Evolutionary conservation across 768 basidiomycete genomes (phyloP).

Genomic region (Hygrocybe coccinea): DNA sequence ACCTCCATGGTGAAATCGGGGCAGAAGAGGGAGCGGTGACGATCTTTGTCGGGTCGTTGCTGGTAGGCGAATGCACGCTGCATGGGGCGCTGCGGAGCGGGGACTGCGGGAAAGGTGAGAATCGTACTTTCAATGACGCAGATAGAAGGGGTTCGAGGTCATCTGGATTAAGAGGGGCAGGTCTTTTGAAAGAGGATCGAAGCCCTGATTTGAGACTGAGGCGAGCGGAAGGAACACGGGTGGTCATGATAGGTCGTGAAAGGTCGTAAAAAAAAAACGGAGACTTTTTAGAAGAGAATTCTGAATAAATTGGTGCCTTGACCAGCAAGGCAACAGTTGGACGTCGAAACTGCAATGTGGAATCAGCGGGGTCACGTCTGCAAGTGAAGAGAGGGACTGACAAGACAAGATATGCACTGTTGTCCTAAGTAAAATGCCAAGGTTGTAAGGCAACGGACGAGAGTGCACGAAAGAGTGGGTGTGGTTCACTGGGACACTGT

Average conservation of each 20-base stretch:
- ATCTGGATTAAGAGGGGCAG: conserved; percentile 30
- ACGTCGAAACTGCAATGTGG: neutral
- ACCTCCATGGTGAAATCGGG: neutral
- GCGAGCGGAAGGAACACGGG: conserved; percentile 1
- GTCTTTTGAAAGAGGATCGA: conserved; percentile 6
- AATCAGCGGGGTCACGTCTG: neutral
- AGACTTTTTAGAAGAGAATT: neutral
- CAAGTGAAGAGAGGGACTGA: neutral
- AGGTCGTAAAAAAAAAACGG: conserved; percentile 4
- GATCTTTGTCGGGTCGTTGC: conserved; percentile 58
- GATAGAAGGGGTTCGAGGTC: conserved; percentile 34
- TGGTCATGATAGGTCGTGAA: conserved; percentile 12
- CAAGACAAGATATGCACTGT: no score
- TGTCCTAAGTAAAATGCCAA: no score
- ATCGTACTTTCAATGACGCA: conserved; percentile 14
- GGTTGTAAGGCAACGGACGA: no score
- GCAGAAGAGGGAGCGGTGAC: conserved; percentile 22
- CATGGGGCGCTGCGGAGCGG: conserved; percentile 67
- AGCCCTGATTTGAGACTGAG: neutral
- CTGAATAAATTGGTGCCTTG: conserved; percentile 3
- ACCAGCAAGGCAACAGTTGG: conserved; percentile 9
- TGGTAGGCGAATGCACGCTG: conserved; percentile 48
- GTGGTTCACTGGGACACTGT: no score
- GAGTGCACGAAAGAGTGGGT: no score
- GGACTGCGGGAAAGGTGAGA: conserved; percentile 29